A percentile compares a stretch with the other conserved stretches of the same genome.
Conservation (phyloP, 257 asterid genomes). For the Galeopsis tetrahit region DNA sequence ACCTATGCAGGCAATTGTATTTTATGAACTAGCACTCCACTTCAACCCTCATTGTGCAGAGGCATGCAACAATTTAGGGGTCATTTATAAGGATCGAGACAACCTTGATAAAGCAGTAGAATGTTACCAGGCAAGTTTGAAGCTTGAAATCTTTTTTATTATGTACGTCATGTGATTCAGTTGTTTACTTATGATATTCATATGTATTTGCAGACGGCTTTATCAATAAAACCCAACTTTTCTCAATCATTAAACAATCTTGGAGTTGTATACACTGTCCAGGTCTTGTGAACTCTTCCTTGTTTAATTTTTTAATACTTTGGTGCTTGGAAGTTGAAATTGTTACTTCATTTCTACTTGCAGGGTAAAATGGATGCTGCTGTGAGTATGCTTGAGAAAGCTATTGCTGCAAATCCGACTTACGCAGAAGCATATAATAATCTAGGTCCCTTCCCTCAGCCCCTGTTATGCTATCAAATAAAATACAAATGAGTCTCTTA, state of each 20-base stretch:
- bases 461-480: constrained; percentile 20
- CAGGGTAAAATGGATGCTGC: constrained; percentile 99
- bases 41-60: constrained; percentile 99
- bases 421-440: constrained; percentile 99
- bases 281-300: constrained; percentile 57
- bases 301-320: background rate
- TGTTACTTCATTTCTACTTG: constrained; percentile 27
- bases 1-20: constrained; percentile 87
- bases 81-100: constrained; percentile 96
- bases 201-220: constrained; percentile 72
- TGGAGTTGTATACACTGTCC: constrained; percentile 99
- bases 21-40: constrained; percentile 99
- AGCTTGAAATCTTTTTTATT: constrained; percentile 32
- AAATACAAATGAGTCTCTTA: constrained; percentile 16
- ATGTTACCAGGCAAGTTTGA: constrained; percentile 84
- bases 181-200: constrained; percentile 31
- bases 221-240: constrained; percentile 93
- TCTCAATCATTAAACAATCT: constrained; percentile 99
- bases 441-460: constrained; percentile 59
- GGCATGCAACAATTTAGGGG: constrained; percentile 99
- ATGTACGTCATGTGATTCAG: constrained; percentile 13
- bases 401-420: constrained; percentile 96
- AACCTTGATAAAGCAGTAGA: constrained; percentile 99
- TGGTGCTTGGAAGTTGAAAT: constrained; percentile 16
- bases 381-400: constrained; percentile 96